Evolutionary conservation across 257 asterid species (phyloP).

Genomic region (Gardenia jasminoides): DNA sequence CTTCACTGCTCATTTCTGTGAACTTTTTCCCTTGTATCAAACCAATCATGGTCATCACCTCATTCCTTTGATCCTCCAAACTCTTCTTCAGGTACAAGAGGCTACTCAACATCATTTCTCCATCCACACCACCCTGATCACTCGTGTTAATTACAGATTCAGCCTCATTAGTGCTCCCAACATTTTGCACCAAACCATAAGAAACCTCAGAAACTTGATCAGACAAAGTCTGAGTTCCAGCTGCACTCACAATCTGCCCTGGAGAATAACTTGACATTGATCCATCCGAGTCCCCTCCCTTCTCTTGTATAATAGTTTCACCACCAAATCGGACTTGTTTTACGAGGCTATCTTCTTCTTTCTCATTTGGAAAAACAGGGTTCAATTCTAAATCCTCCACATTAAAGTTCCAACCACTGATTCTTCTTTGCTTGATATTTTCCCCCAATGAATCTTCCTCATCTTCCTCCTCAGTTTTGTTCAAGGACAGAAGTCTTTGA

Average conservation of each 20-base stretch:
- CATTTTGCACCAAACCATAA: conserved; percentile 6
- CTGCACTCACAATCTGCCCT: neutral
- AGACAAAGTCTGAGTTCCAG: neutral
- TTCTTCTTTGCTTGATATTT: conserved; percentile 55
- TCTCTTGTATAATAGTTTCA: conserved; percentile 34
- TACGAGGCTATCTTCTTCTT: conserved; percentile 13
- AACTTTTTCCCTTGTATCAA: conserved; percentile 31
- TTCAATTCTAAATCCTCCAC: conserved; percentile 61
- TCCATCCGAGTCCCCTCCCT: conserved; percentile 16
- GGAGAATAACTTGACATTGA: conserved; percentile 20
- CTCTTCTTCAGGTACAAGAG: conserved; percentile 48
- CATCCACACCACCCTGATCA: conserved; percentile 14
- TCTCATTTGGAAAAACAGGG: conserved; percentile 59
- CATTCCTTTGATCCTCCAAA: conserved; percentile 52
- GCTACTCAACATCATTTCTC: conserved; percentile 37
- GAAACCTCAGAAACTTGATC: conserved; percentile 1
- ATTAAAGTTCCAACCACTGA: conserved; percentile 87
- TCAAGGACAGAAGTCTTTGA: conserved; percentile 7
- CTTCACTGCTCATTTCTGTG: conserved; percentile 42
- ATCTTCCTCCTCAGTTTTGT: conserved; percentile 26
- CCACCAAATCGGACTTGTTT: conserved; percentile 39
- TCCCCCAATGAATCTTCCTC: conserved; percentile 29
- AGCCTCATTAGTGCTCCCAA: neutral
- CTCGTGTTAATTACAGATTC: neutral
- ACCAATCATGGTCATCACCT: conserved; percentile 47